Conservation (phyloP, 139 green algal genomes). For the Chlamydomonas sp. region DNA sequence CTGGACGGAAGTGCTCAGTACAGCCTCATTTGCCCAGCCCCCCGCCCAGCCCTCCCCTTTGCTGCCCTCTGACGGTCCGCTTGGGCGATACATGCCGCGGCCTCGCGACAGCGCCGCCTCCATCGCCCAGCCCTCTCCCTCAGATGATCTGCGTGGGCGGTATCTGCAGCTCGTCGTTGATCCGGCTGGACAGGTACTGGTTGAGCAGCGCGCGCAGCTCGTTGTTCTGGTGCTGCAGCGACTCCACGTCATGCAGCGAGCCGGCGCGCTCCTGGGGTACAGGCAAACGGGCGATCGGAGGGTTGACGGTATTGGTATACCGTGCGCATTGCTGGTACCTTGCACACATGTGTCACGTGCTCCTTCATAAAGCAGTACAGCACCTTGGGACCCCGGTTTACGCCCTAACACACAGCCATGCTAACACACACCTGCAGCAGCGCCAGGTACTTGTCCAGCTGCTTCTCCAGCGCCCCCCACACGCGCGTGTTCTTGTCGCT, state of each 20-base stretch:
- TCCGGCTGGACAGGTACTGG: constrained; percentile 75
- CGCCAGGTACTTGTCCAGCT: constrained; percentile 74
- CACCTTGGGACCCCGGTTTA: neutral
- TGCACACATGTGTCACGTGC: too few relatives aligned
- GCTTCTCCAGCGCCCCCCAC: constrained; percentile 74
- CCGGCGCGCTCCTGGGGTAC: constrained; percentile 37
- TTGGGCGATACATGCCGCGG: too few relatives aligned
- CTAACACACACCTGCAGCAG: constrained; percentile 51
- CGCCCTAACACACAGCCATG: neutral
- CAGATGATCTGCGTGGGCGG: constrained; percentile 72
- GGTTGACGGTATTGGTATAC: too few relatives aligned
- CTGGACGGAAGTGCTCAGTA: too few relatives aligned
- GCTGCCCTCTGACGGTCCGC: too few relatives aligned
- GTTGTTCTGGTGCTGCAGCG: constrained; percentile 77
- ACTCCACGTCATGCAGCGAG: constrained; percentile 60
- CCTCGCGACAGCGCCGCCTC: too few relatives aligned
- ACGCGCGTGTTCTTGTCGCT: constrained; percentile 63
- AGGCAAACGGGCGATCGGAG: neutral
- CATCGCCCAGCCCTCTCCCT: neutral
- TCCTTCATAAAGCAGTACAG: neutral
- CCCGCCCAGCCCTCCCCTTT: too few relatives aligned
- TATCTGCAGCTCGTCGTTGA: constrained; percentile 81
- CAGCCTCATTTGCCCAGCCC: too few relatives aligned
- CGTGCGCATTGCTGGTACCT: too few relatives aligned
- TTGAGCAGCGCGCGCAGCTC: constrained; percentile 82